Percentiles rank a stretch among this genome's conserved stretches.
These are phyloP conservation scores for Starmerella lactis-condensi DNA, from an alignment of 805 yeast species.

Conservation along the genomic window DNA sequence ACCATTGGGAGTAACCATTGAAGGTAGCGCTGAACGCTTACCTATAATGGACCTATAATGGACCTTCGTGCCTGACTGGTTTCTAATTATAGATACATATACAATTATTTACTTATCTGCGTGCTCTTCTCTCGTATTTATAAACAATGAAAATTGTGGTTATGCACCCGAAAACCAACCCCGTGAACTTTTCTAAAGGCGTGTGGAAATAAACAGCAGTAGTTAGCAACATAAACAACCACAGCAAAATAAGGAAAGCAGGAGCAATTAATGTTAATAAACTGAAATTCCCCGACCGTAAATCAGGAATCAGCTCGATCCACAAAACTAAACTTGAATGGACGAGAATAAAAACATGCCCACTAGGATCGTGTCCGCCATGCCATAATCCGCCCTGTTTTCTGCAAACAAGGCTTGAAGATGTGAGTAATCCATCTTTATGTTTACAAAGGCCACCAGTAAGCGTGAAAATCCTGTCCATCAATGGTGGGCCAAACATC, in stretches of 20 bases:
- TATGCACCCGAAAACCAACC: conserved; percentile 38
- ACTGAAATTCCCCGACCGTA: conserved; percentile 2
- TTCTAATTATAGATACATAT: too few species aligned
- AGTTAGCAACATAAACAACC: conserved; percentile 78
- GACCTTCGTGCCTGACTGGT: too few species aligned
- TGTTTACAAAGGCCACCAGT: conserved; percentile 67
- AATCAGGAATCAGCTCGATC: conserved; percentile 37
- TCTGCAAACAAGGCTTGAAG: conserved; percentile 27
- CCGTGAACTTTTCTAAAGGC: conserved; percentile 51
- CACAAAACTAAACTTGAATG: conserved; percentile 47
- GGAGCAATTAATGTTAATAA: conserved; percentile 19
- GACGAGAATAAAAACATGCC: conserved; percentile 67
- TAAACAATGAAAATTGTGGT: too few species aligned
- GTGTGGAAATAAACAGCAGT: conserved; percentile 79
- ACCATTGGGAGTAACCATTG: too few species aligned
- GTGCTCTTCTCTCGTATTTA: too few species aligned
- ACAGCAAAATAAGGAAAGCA: conserved; percentile 29
- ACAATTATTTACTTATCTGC: too few species aligned
- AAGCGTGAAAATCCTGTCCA: conserved; percentile 62
- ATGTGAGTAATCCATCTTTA: neutral
- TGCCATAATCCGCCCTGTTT: conserved; percentile 45
- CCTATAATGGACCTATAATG: too few species aligned
- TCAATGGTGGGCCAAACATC: conserved; percentile 67
- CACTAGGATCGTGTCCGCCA: conserved; percentile 93
- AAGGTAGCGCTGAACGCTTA: too few species aligned